These are phyloP conservation scores for Suillus subalutaceus DNA, from an alignment of 768 basidiomycete genomes.

Conservation along the genomic window DNA sequence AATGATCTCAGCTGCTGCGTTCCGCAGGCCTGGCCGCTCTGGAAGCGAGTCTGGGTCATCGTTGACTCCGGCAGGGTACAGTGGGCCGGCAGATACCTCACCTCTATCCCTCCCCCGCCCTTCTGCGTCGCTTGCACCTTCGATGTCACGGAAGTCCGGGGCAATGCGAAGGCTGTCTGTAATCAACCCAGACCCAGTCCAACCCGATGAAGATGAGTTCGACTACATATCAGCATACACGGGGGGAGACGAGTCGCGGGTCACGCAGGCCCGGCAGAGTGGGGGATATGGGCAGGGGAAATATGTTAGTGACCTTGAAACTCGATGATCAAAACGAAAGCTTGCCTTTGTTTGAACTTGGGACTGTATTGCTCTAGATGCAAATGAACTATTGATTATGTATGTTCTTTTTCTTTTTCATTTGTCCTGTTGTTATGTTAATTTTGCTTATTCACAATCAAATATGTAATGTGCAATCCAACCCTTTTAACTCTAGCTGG, in stretches of 20 bases:
- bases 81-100: slow-evolving; percentile 43
- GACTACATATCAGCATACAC: slow-evolving; percentile 64
- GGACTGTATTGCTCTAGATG: background rate
- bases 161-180: slow-evolving; percentile 28
- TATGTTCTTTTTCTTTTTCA: background rate
- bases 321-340: background rate
- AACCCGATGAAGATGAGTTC: slow-evolving; percentile 45
- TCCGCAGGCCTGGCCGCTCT: slow-evolving; percentile 53
- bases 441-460: background rate
- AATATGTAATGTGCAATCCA: background rate
- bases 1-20: slow-evolving; percentile 78
- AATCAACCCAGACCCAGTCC: slow-evolving; percentile 30
- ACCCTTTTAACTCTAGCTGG: background rate
- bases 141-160: slow-evolving; percentile 15
- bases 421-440: background rate
- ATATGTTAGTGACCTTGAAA: slow-evolving; percentile 52
- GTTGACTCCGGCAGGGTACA: slow-evolving; percentile 14
- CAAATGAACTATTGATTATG: background rate
- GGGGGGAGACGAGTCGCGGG: slow-evolving; percentile 21
- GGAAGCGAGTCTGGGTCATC: slow-evolving; percentile 12
- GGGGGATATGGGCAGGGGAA: slow-evolving; percentile 45
- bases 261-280: slow-evolving; percentile 6
- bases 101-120: slow-evolving; percentile 55
- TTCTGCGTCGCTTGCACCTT: slow-evolving; percentile 36
- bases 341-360: background rate